Percentiles rank a stretch among this genome's conserved stretches.
Conservation (phyloP, 805 yeast species). For the Saccharomycopsis sp. region DNA sequence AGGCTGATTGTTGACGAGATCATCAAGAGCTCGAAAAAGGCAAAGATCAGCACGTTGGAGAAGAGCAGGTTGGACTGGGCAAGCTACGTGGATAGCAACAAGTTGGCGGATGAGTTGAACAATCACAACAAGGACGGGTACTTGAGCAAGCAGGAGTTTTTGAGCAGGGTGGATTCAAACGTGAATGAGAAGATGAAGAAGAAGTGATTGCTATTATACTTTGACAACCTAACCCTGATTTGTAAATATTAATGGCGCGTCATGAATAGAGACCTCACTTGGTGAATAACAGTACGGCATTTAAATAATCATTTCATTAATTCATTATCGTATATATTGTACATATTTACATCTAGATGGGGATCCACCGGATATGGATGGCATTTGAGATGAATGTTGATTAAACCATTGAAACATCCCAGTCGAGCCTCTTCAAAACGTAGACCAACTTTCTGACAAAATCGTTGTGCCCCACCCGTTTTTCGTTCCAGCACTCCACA, state of each 20-base stretch:
- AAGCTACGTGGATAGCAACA: constrained; percentile 78
- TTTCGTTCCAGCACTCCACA: constrained; percentile 9
- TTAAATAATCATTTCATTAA: too few relatives aligned
- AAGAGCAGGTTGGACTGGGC: constrained; percentile 95
- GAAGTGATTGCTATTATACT: too few relatives aligned
- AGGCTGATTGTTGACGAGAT: constrained; percentile 73
- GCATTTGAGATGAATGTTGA: background rate
- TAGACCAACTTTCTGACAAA: constrained; percentile 4
- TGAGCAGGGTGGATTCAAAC: constrained; percentile 55
- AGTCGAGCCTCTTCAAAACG: constrained; percentile 4
- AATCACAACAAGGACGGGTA: constrained; percentile 84
- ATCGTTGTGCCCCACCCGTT: background rate
- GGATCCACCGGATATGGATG: too few relatives aligned
- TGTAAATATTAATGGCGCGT: too few relatives aligned
- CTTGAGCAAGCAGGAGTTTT: constrained; percentile 83
- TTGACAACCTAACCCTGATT: too few relatives aligned
- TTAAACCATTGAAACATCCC: constrained; percentile 9
- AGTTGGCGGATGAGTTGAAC: constrained; percentile 73
- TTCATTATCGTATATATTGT: too few relatives aligned
- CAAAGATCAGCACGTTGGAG: constrained; percentile 83
- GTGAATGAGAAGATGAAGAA: constrained; percentile 32
- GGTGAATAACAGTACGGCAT: constrained; percentile 1
- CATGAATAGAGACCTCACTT: background rate
- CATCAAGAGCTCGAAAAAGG: constrained; percentile 55
- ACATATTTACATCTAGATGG: too few relatives aligned